phyloP scores from a whole-genome alignment of 331 rosid genomes.

The Acacia concinna region DNA sequence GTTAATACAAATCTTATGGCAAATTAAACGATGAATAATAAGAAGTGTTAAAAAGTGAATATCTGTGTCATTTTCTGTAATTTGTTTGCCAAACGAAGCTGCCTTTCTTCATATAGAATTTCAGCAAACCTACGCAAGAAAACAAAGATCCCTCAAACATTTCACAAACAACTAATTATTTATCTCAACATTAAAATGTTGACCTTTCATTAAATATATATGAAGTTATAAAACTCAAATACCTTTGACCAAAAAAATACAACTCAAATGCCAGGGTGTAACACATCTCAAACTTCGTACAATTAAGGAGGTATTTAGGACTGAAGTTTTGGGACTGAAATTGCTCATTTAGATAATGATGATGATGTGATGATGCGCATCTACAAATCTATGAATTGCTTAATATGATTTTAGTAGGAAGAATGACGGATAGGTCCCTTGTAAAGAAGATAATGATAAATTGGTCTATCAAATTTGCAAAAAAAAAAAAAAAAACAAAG shows the following conservation, averaged over 20 bases:
- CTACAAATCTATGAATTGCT: not conserved
- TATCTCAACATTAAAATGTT: not conserved
- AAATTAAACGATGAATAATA: too few relatives aligned
- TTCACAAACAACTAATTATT: not conserved
- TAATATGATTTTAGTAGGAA: too few relatives aligned
- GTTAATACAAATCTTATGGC: too few relatives aligned
- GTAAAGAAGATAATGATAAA: not conserved
- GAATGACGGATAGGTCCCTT: not conserved
- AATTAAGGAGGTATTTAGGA: not conserved
- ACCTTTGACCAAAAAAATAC: too few relatives aligned
- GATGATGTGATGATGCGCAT: too few relatives aligned
- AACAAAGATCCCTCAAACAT: not conserved
- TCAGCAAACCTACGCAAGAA: not conserved
- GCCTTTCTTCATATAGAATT: not conserved
- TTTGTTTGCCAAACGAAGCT: not conserved
- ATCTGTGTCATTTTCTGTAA: not conserved
- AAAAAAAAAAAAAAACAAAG: too few relatives aligned
- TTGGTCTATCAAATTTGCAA: not conserved
- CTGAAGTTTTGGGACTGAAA: not conserved
- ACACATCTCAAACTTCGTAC: not conserved
- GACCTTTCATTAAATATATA: too few relatives aligned
- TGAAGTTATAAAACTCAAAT: not conserved
- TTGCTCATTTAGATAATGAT: not conserved
- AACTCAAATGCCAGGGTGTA: not conserved
- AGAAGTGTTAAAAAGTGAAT: not conserved